Evolutionary conservation across 352 stramenopile species (phyloP), one percentile per base, ranked within the genome.

Genomic region (Lagenidium sp.): DNA sequence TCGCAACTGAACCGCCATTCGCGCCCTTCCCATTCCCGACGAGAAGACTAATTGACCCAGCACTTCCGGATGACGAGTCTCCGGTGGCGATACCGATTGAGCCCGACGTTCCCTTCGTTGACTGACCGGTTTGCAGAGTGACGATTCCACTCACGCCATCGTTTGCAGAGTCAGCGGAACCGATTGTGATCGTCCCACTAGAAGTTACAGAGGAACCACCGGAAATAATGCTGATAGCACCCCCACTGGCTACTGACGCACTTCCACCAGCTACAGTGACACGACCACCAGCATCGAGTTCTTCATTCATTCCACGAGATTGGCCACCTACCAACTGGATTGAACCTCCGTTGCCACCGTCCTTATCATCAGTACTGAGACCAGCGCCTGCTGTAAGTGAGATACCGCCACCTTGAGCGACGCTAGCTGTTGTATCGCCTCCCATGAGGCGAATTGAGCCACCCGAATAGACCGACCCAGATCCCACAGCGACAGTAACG

Each of bases 321-420:
- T 53, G 39, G 18, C 78, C 78, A 21, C 70, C 76, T 11, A 40
- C 18, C 31, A 91, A 54, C 6, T 61, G 44, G n/a, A 87, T 46
- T 46, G 57, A 41, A 35, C 74, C 74, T 20, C 74, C 74, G 32
- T 77, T 68, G 23, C 79, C 79, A 34, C 71, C 71, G 39, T 73
- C 57, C 20, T 72, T 79, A 18, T 74, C 62, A 39, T 79, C 65
- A 18, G 22, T 57, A 19, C 60, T 77, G 11, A 48, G 42, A 16
- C 75, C 75, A 42, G 39, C 44, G 24, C 79, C 79, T 32, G 57
- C 74, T 46, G 45, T 39, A 40, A 91, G 47, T n/a, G 32, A 39
- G 53, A 88, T 40, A 36, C 30, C 52, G 2, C 74, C 74, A 38
- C 74, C 74, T 50, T 60, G 18, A 18, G 58, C 58, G 52, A 50